phyloP scores from a whole-genome alignment of 2,329 filamentous ascomycete genomes.

The Thermoascus crustaceus region DNA sequence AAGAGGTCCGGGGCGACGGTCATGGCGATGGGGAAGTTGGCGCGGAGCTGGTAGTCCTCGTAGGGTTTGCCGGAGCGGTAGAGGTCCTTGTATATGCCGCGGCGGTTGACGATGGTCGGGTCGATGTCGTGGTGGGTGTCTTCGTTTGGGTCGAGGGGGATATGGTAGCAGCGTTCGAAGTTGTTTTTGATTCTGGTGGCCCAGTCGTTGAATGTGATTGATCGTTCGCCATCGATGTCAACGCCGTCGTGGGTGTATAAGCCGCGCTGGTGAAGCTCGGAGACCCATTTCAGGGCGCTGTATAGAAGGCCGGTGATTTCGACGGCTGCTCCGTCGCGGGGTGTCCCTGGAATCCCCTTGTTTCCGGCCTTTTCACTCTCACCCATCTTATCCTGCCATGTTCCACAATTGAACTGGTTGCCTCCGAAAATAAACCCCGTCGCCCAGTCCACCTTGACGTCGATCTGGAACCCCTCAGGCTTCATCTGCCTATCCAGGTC shows the following conservation, averaged over 20 bases:
- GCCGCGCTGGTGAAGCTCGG: conserved; percentile 56
- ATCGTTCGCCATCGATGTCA: conserved; percentile 52
- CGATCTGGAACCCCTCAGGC: conserved; percentile 82
- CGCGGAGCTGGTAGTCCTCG: conserved; percentile 91
- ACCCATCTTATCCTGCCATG: conserved; percentile 99
- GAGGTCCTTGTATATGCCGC: conserved; percentile 96
- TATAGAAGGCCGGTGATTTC: conserved; percentile 93
- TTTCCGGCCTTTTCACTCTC: conserved; percentile 84
- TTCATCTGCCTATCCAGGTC: conserved; percentile 89
- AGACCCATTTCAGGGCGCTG: conserved; percentile 77
- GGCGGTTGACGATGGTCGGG: conserved; percentile 68
- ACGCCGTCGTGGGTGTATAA: conserved; percentile 68
- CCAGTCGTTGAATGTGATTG: conserved; percentile 70
- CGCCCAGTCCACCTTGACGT: conserved; percentile 83
- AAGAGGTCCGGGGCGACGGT: conserved; percentile 85
- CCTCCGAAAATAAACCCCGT: conserved; percentile 90
- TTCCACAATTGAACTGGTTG: conserved; percentile 90
- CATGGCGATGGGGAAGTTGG: conserved; percentile 96
- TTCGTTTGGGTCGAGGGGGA: conserved; percentile 62
- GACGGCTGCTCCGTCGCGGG: conserved; percentile 86
- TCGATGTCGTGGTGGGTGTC: conserved; percentile 77
- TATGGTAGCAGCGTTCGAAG: conserved; percentile 89
- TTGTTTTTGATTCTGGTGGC: conserved; percentile 68
- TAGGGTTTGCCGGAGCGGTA: conserved; percentile 92
- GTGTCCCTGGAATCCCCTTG: conserved; percentile 93